Evolutionary conservation across 106 monocot genomes (phyloP).

Genomic region (Vanilla planifolia): DNA sequence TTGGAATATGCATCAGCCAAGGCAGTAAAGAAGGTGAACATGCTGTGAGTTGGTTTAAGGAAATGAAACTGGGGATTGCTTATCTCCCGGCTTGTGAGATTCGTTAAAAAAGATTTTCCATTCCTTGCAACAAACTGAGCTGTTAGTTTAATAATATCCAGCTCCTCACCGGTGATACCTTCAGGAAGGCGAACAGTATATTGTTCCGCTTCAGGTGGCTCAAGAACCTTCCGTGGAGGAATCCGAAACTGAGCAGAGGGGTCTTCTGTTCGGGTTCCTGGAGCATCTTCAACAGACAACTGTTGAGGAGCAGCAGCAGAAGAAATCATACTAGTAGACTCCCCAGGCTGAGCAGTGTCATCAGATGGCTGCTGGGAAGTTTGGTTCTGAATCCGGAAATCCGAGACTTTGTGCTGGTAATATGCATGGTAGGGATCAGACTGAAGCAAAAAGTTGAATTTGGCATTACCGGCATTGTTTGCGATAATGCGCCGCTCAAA

Average conservation of each 20-base stretch:
- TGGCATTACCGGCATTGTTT: conserved; percentile 66
- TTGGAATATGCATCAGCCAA: conserved; percentile 90
- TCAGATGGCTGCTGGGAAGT: conserved; percentile 7
- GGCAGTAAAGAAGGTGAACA: conserved; percentile 92
- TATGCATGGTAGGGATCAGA: conserved; percentile 91
- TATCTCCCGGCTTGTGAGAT: conserved; percentile 50
- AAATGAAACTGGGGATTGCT: conserved; percentile 87
- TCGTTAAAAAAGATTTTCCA: conserved; percentile 69
- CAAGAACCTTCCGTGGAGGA: conserved; percentile 49
- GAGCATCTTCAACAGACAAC: neutral
- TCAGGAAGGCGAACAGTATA: conserved; percentile 85
- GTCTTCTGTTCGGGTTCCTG: conserved; percentile 25
- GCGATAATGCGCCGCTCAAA: conserved; percentile 85
- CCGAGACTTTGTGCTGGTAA: conserved; percentile 81
- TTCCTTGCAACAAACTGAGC: conserved; percentile 93
- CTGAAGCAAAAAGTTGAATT: conserved; percentile 80
- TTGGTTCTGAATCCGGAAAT: conserved; percentile 43
- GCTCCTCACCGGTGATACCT: conserved; percentile 91
- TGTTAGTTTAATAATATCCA: conserved; percentile 94
- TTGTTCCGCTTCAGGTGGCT: conserved; percentile 78
- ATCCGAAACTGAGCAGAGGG: conserved; percentile 44
- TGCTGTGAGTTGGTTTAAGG: conserved; percentile 86
- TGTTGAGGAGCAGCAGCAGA: neutral
- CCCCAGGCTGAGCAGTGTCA: conserved; percentile 1
- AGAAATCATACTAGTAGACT: conserved; percentile 3